Percentiles rank a stretch among this genome's conserved stretches.
phyloP scores from a whole-genome alignment of 1,284 basidiomycete species.

The Sanghuangporus weigelae region DNA sequence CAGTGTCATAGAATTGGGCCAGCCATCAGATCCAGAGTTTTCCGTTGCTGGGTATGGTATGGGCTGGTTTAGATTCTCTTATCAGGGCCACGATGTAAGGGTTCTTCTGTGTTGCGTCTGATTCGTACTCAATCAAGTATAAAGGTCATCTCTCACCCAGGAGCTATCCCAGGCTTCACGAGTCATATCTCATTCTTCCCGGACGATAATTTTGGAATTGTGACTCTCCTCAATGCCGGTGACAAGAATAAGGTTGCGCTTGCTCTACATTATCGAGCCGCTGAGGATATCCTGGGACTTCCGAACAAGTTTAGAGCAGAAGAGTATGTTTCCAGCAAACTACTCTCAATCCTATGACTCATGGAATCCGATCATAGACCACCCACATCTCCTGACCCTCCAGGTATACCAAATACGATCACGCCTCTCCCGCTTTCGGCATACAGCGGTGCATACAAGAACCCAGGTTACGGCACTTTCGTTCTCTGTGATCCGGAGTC shows the following conservation, averaged over 20 bases:
- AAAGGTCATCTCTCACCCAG: slow-evolving; percentile 27
- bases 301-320: background rate
- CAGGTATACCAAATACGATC: background rate
- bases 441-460: slow-evolving; percentile 22
- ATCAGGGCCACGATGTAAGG: slow-evolving; percentile 24
- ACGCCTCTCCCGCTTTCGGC: slow-evolving; percentile 13
- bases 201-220: slow-evolving; percentile 26
- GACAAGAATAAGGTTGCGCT: slow-evolving; percentile 10
- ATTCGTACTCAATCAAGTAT: background rate
- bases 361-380: background rate
- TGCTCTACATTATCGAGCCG: background rate
- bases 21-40: background rate
- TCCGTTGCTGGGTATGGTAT: slow-evolving; percentile 27
- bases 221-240: slow-evolving; percentile 28
- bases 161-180: slow-evolving; percentile 28
- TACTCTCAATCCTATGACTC: background rate
- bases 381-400: background rate
- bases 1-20: slow-evolving; percentile 19
- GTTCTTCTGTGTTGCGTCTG: background rate
- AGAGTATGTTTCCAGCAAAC: background rate
- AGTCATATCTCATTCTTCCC: slow-evolving; percentile 27
- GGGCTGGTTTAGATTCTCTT: slow-evolving; percentile 25
- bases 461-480: slow-evolving; percentile 23
- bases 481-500: slow-evolving; percentile 20
- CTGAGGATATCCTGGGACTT: slow-evolving; percentile 4